phyloP scores from a whole-genome alignment of 2,329 filamentous ascomycete genomes.

The Diaporthe capsici region DNA sequence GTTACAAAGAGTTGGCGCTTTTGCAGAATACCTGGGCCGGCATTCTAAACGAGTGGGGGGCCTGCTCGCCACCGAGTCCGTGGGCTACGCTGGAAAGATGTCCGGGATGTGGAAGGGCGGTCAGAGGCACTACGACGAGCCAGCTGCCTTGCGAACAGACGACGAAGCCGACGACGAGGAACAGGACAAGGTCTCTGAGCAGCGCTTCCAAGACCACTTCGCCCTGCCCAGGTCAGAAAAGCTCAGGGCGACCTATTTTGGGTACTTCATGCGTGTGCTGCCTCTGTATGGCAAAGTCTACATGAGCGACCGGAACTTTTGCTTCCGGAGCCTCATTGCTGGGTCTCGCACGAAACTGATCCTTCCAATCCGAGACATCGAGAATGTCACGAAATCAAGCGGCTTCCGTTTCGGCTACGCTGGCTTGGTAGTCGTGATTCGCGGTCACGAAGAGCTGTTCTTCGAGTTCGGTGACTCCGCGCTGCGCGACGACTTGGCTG shows the following conservation, averaged over 20 bases:
- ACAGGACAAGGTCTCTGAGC: slow-evolving; percentile 70
- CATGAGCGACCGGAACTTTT: slow-evolving; percentile 88
- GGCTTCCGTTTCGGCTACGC: slow-evolving; percentile 94
- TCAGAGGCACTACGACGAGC: slow-evolving; percentile 86
- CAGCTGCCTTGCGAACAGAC: slow-evolving; percentile 64
- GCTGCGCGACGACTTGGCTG: slow-evolving; percentile 87
- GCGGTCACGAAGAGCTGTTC: slow-evolving; percentile 94
- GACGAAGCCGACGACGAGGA: slow-evolving; percentile 68
- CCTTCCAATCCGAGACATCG: slow-evolving; percentile 89
- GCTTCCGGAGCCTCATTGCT: slow-evolving; percentile 91
- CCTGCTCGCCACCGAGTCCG: slow-evolving; percentile 88
- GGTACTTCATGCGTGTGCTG: slow-evolving; percentile 89
- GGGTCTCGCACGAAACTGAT: slow-evolving; percentile 94
- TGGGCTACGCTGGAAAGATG: slow-evolving; percentile 97
- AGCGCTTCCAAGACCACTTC: slow-evolving; percentile 92
- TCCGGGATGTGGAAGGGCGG: slow-evolving; percentile 97
- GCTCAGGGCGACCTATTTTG: slow-evolving; percentile 91
- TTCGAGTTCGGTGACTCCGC: slow-evolving; percentile 90
- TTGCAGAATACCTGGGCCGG: slow-evolving; percentile 86
- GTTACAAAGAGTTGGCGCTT: slow-evolving; percentile 83
- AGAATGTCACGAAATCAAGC: slow-evolving; percentile 95
- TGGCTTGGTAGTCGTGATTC: slow-evolving; percentile 91
- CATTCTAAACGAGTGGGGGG: slow-evolving; percentile 86
- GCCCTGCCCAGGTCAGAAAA: slow-evolving; percentile 87
- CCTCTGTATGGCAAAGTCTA: slow-evolving; percentile 98